Percentiles rank a stretch among this genome's conserved stretches.
phyloP scores from a whole-genome alignment of 2,329 filamentous ascomycete genomes.

The Pestalotiopsis sp. region DNA sequence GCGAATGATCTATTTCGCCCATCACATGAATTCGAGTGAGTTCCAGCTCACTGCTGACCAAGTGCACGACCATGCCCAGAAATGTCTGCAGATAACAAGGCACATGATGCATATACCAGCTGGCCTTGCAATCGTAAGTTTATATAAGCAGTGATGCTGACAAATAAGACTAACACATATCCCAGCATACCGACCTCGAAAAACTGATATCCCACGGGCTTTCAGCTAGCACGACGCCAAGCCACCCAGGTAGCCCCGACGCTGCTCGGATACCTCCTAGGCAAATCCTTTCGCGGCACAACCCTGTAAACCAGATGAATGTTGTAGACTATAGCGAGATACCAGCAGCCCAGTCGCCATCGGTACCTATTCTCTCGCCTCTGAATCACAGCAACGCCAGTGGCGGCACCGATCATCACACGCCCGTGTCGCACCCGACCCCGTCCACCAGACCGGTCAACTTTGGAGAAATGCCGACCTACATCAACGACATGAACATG shows the following conservation, averaged over 20 bases:
- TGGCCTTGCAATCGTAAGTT: slow-evolving; percentile 49
- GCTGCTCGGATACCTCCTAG: slow-evolving; percentile 24
- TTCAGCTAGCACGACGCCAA: slow-evolving; percentile 32
- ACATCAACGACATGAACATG: slow-evolving; percentile 27
- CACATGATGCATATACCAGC: slow-evolving; percentile 55
- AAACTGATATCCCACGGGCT: slow-evolving; percentile 52
- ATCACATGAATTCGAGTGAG: slow-evolving; percentile 47
- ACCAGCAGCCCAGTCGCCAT: slow-evolving; percentile 28
- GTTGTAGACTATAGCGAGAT: slow-evolving; percentile 33
- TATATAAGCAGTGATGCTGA: neutral
- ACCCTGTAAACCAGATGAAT: slow-evolving; percentile 31
- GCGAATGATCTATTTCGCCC: slow-evolving; percentile 53
- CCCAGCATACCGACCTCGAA: slow-evolving; percentile 48
- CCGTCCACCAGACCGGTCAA: slow-evolving; percentile 25
- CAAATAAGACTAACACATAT: slow-evolving; percentile 24
- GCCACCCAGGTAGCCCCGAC: slow-evolving; percentile 33
- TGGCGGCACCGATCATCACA: slow-evolving; percentile 12
- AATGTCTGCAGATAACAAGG: slow-evolving; percentile 54
- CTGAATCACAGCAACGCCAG: slow-evolving; percentile 11
- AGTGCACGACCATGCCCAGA: slow-evolving; percentile 51
- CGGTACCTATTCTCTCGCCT: slow-evolving; percentile 28
- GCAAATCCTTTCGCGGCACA: slow-evolving; percentile 28
- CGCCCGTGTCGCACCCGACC: slow-evolving; percentile 19
- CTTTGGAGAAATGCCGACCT: slow-evolving; percentile 23
- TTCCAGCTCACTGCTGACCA: slow-evolving; percentile 47